Percentiles rank a stretch among this genome's conserved stretches.
Evolutionary conservation across 1,284 basidiomycete genomes (phyloP).

Genomic region (Golubevia sp.): DNA sequence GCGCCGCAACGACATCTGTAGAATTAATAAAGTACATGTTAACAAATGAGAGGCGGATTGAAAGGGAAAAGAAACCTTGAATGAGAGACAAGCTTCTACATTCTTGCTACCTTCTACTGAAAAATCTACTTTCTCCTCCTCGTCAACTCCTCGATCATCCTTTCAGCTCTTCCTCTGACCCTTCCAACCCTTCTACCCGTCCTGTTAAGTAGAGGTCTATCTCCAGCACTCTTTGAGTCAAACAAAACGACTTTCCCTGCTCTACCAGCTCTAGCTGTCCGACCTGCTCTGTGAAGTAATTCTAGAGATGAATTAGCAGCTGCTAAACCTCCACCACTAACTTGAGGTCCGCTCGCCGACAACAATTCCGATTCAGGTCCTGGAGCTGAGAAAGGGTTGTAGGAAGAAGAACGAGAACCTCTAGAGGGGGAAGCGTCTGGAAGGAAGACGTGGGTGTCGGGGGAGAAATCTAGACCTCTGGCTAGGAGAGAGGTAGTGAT

Average conservation of each 20-base stretch:
- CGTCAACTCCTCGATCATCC: too few species aligned
- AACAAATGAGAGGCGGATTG: too few species aligned
- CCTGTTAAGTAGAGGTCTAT: slow-evolving; percentile 13
- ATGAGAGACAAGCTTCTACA: too few species aligned
- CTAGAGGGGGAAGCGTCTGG: slow-evolving; percentile 10
- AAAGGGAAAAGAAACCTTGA: too few species aligned
- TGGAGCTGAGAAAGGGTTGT: too few species aligned
- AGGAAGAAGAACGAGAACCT: neutral
- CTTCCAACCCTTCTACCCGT: slow-evolving; percentile 29
- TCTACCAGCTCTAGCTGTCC: slow-evolving; percentile 70
- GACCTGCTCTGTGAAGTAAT: slow-evolving; percentile 71
- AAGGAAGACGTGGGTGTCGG: slow-evolving; percentile 56
- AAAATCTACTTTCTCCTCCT: too few species aligned
- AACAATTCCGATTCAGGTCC: neutral
- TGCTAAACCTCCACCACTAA: neutral
- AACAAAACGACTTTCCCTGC: slow-evolving; percentile 68
- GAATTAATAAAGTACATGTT: too few species aligned
- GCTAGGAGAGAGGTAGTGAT: slow-evolving; percentile 87
- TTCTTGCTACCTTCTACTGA: too few species aligned
- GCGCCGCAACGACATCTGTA: too few species aligned
- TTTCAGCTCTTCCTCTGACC: slow-evolving; percentile 23
- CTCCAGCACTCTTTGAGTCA: slow-evolving; percentile 37
- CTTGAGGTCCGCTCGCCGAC: neutral
- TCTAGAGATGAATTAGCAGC: slow-evolving; percentile 1
- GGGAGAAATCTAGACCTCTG: slow-evolving; percentile 84